Conservation (phyloP, 805 yeast genomes). For the Candida montana region DNA sequence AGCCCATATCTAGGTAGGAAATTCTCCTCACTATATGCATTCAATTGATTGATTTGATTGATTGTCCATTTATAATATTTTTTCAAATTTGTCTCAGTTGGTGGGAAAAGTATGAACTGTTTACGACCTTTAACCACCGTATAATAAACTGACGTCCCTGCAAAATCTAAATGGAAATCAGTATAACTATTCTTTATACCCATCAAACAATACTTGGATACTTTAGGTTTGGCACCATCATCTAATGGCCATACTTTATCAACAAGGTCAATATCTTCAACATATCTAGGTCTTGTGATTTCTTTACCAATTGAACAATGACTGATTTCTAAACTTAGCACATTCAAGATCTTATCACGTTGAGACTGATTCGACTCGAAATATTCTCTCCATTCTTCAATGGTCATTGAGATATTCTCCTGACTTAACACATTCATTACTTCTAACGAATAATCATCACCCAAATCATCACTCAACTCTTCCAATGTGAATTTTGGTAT, state of each 20-base stretch:
- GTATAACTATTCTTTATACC: constrained; percentile 77
- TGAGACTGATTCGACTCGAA: constrained; percentile 39
- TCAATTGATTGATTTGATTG: constrained; percentile 1
- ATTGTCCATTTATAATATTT: constrained; percentile 71
- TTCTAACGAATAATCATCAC: constrained; percentile 58
- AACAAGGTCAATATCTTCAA: constrained; percentile 61
- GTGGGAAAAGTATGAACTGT: constrained; percentile 74
- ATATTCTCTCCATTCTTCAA: constrained; percentile 72
- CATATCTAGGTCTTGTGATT: constrained; percentile 62
- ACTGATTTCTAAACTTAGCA: constrained; percentile 76
- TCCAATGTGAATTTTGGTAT: constrained; percentile 59
- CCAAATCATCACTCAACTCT: constrained; percentile 52
- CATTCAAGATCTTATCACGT: constrained; percentile 69
- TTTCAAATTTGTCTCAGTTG: constrained; percentile 55
- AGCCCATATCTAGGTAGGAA: constrained; percentile 11
- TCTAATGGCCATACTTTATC: constrained; percentile 54
- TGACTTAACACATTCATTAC: constrained; percentile 91
- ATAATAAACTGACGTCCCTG: constrained; percentile 89
- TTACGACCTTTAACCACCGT: constrained; percentile 74
- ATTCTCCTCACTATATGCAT: constrained; percentile 1
- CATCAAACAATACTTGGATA: constrained; percentile 79
- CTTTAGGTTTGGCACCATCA: constrained; percentile 41
- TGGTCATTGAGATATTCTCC: constrained; percentile 54
- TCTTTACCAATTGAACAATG: constrained; percentile 39
- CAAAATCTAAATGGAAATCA: constrained; percentile 88